phyloP scores from a whole-genome alignment of 345 rosid genomes.

The Acer campestre region DNA sequence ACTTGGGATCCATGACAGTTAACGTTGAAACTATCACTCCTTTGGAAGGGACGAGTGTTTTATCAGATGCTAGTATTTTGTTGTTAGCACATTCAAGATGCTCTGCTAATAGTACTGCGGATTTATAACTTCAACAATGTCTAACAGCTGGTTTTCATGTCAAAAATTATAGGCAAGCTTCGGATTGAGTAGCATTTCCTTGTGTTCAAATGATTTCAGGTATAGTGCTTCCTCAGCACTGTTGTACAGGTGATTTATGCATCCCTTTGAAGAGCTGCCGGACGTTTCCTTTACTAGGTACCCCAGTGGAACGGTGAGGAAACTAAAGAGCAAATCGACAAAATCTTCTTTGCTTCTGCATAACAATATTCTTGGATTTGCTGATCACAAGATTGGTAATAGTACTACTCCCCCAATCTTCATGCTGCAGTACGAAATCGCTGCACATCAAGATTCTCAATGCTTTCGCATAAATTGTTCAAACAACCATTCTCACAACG shows the following conservation, averaged over 20 bases:
- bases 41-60: too few relatives aligned
- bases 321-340: slow-evolving; percentile 29
- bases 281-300: slow-evolving; percentile 13
- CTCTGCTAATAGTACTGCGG: neutral
- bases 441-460: too few relatives aligned
- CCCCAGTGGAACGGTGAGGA: slow-evolving; percentile 35
- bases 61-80: too few relatives aligned
- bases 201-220: slow-evolving; percentile 1
- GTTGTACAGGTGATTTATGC: slow-evolving; percentile 17
- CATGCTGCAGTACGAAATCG: too few relatives aligned
- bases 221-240: slow-evolving; percentile 1
- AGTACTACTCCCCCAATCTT: neutral
- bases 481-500: slow-evolving; percentile 9
- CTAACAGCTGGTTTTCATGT: slow-evolving; percentile 5
- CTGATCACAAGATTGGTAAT: slow-evolving; percentile 18
- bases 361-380: slow-evolving; percentile 27
- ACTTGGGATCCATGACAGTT: too few relatives aligned
- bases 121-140: neutral
- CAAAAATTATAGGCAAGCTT: slow-evolving; percentile 12
- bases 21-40: too few relatives aligned
- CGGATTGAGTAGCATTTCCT: slow-evolving; percentile 18
- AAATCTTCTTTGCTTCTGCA: slow-evolving; percentile 28
- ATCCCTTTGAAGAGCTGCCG: neutral
- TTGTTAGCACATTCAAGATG: too few relatives aligned
- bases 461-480: slow-evolving; percentile 26